These are phyloP conservation scores for Phytophthora fragariae DNA, from an alignment of 352 stramenopile genomes.

Conservation along the genomic window DNA sequence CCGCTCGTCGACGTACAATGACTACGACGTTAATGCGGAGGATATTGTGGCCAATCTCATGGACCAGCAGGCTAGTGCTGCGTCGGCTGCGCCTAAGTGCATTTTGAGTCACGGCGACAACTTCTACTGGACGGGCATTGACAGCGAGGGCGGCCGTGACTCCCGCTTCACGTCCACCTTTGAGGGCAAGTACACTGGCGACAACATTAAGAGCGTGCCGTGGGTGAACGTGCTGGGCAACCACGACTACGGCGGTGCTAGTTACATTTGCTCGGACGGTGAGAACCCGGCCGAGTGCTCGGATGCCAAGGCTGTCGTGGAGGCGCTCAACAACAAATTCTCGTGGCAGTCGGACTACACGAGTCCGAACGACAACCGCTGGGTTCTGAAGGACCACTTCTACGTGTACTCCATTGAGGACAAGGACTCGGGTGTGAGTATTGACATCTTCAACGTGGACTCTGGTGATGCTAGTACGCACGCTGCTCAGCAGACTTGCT, in stretches of 20 bases:
- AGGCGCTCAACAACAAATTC: conserved; percentile 50
- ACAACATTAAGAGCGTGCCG: conserved; percentile 55
- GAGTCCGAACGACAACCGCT: conserved; percentile 62
- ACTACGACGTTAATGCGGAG: conserved; percentile 74
- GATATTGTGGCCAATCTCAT: conserved; percentile 69
- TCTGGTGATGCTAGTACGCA: conserved; percentile 64
- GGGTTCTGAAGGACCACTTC: conserved; percentile 65
- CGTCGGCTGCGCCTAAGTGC: conserved; percentile 55
- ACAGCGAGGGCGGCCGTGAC: conserved; percentile 44
- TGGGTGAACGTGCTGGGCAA: conserved; percentile 80
- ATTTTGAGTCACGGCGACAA: conserved; percentile 76
- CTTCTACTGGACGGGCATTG: conserved; percentile 78
- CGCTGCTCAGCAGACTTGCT: conserved; percentile 59
- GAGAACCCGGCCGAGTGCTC: conserved; percentile 40
- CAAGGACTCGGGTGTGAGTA: conserved; percentile 45
- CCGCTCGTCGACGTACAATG: conserved; percentile 61
- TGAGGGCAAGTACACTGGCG: conserved; percentile 60
- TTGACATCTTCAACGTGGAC: conserved; percentile 72
- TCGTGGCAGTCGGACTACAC: conserved; percentile 56
- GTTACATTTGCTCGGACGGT: conserved; percentile 60
- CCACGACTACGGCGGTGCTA: conserved; percentile 72
- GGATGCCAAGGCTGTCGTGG: conserved; percentile 32
- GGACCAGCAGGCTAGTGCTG: conserved; percentile 53
- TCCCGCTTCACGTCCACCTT: conserved; percentile 67
- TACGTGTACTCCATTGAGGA: conserved; percentile 62